Evolutionary conservation across 495 filamentous ascomycete genomes (phyloP), one percentile per base, ranked within the genome.

Genomic region (Neurospora terricola): DNA sequence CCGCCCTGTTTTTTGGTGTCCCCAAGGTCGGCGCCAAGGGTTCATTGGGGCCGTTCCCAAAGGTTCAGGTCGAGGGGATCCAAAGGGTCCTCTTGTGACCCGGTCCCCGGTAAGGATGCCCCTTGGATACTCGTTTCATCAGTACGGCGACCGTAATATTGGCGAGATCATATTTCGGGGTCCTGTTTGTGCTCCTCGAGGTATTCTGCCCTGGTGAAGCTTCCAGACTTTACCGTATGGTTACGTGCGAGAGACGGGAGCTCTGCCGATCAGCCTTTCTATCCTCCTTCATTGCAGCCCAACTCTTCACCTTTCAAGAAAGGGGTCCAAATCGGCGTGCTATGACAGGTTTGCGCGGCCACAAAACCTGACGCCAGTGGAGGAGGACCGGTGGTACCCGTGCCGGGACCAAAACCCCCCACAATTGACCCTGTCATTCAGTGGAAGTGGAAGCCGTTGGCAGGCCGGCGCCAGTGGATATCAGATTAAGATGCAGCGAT

Each of bases 401-500:
- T 59, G 48, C 48, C 11, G 10, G 54, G 23, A 7, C 27, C 54
- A 62, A 62, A 62, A 1, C 54, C 54, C 54, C 48, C 54, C 23
- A 30, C 54, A 27, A 30, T 62, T 62, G 23, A 30, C 23, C 23
- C 54, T 9, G 54, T 62, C 12, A 62, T 62, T 34, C 54, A 62
- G 54, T 62, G 12, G 23, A 23, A 34, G 54, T 62, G 27, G 23
- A 62, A 62, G 54, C 27, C 54, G 48, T 59, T 30, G 23, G 48
- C 23, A 59, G 21, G 48, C 48, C 48, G 48, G 48, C 23, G 48
- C 11, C 11, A 62, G 23, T 30, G 23, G 54, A 62, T 30, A 62
- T 62, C 23, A 62, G 37, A 70, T 34, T 16, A n/a, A 59, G 69
- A 30, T 69, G 40, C 74, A 74, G 54, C 62, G 70, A 69, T 76